Evolutionary conservation across 2,329 filamentous ascomycete species (phyloP).

Genomic region (Aschersonia sp.): DNA sequence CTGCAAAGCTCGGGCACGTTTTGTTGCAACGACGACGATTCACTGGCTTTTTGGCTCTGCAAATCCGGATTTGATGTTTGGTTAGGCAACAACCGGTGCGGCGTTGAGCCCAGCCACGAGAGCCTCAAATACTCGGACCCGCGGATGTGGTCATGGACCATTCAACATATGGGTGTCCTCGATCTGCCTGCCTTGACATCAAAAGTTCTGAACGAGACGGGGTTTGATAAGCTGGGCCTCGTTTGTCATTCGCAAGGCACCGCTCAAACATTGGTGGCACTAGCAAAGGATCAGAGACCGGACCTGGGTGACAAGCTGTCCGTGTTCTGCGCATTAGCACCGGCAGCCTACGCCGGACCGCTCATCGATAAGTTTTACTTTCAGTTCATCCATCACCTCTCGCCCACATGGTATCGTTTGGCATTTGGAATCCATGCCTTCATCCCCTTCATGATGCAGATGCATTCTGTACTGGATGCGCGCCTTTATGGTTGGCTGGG

Average conservation of each 20-base stretch:
- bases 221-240: conserved; percentile 69
- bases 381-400: conserved; percentile 77
- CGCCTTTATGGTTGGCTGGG: conserved; percentile 66
- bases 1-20: conserved; percentile 81
- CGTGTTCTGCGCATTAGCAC: conserved; percentile 82
- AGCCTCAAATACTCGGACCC: conserved; percentile 61
- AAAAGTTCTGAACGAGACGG: conserved; percentile 67
- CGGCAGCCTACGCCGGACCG: conserved; percentile 79
- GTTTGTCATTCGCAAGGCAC: conserved; percentile 87
- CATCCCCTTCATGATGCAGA: conserved; percentile 84
- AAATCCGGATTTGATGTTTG: conserved; percentile 91
- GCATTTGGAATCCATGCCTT: conserved; percentile 89
- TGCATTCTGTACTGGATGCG: conserved; percentile 54
- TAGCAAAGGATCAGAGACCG: conserved; percentile 81
- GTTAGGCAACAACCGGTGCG: conserved; percentile 88
- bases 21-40: conserved; percentile 80
- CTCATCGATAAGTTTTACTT: conserved; percentile 80
- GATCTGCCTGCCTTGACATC: conserved; percentile 73
- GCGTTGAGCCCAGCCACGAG: conserved; percentile 64
- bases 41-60: conserved; percentile 80
- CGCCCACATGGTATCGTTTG: conserved; percentile 59
- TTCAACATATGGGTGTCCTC: conserved; percentile 82
- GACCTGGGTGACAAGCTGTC: conserved; percentile 71
- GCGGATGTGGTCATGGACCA: conserved; percentile 95
- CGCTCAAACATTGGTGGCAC: conserved; percentile 71